phyloP scores from a whole-genome alignment of 441 rosid species.

The Rhodomyrtus psidioides region DNA sequence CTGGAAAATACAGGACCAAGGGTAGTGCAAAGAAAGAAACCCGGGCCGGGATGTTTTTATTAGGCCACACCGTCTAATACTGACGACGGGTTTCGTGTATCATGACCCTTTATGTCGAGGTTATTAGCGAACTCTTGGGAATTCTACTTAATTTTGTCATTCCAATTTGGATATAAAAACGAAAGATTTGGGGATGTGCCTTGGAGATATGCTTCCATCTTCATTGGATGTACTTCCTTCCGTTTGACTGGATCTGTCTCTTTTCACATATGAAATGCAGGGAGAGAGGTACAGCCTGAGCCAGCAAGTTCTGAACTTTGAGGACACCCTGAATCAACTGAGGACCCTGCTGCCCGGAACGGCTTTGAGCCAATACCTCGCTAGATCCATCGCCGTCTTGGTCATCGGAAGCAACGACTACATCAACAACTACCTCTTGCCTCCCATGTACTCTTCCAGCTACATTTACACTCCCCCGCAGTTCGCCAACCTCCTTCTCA shows the following conservation, averaged over 20 bases:
- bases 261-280: conserved; percentile 21
- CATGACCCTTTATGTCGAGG: not conserved
- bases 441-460: conserved; percentile 52
- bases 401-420: conserved; percentile 88
- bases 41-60: not conserved
- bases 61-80: not conserved
- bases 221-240: not conserved
- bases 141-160: not conserved
- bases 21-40: not conserved
- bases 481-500: conserved; percentile 63
- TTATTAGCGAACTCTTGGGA: not conserved
- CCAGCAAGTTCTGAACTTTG: conserved; percentile 69
- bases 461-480: conserved; percentile 38
- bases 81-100: not conserved
- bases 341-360: conserved; percentile 35
- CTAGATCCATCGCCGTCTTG: conserved; percentile 45
- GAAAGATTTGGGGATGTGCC: not conserved
- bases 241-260: not conserved
- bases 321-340: conserved; percentile 43
- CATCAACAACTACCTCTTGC: conserved; percentile 85
- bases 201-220: not conserved
- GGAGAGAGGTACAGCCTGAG: conserved; percentile 54
- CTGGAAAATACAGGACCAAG: not conserved
- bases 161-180: not conserved
- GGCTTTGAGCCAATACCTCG: conserved; percentile 35